Conservation (phyloP, 305 asterid species). For the Rubia peregrina region DNA sequence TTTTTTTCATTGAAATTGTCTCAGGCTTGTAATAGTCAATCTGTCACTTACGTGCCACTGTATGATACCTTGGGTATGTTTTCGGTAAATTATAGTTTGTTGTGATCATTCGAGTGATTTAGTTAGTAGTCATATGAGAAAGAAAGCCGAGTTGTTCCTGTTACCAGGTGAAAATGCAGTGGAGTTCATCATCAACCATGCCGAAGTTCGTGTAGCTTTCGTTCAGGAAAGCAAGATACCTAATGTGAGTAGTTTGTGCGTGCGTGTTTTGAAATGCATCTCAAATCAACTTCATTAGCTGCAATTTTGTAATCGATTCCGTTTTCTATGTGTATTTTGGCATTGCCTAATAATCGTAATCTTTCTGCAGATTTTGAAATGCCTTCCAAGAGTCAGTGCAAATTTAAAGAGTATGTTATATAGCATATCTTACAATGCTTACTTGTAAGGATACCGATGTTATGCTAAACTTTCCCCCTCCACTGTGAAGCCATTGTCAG, state of each 20-base stretch:
- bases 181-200: conserved; percentile 85
- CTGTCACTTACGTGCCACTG: conserved; percentile 69
- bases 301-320: no score
- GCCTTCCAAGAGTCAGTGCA: conserved; percentile 57
- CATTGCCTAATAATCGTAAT: neutral
- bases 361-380: conserved; percentile 60
- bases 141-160: neutral
- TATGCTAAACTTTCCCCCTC: conserved; percentile 16
- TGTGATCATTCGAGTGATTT: neutral
- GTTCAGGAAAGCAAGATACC: conserved; percentile 70
- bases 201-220: conserved; percentile 71
- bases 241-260: conserved; percentile 31
- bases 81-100: neutral
- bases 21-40: conserved; percentile 88
- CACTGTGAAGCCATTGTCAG: conserved; percentile 64
- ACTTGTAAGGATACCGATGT: neutral
- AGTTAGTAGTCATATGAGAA: neutral
- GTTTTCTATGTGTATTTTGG: neutral
- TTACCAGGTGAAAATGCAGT: conserved; percentile 76
- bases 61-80: conserved; percentile 81
- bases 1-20: neutral
- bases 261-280: no score
- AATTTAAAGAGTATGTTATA: conserved; percentile 65
- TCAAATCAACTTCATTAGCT: no score
- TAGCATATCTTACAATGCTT: neutral